Evolutionary conservation across 768 basidiomycete genomes (phyloP), one percentile per base, ranked within the genome.

Genomic region (Fomitopsis serialis): DNA sequence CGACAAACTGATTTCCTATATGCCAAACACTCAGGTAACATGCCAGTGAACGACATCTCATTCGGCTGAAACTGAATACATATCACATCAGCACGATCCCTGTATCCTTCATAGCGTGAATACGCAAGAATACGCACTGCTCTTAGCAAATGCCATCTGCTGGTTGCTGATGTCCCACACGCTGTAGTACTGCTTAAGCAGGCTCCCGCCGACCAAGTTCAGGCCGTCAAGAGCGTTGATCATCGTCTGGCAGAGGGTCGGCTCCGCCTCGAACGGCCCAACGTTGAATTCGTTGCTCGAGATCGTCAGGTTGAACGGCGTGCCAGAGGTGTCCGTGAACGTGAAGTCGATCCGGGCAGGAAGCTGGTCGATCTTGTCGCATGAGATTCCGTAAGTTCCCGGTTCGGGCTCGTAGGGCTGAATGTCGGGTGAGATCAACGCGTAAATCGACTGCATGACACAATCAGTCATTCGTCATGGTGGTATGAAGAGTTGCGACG

Each of bases 111-210:
- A n/a, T n/a, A n/a, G n/a, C n/a, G n/a, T n/a, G n/a, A n/a, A n/a
- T n/a, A n/a, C n/a, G n/a, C n/a, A n/a, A n/a, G n/a, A n/a, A n/a
- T n/a, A n/a, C n/a, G n/a, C n/a, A 32, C 11, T 32, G 11, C 29
- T 32, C 29, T 5, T 5, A 32, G 29, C 29, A 32, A 32, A 32
- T 32, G 29, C 29, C 29, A 32, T 32, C 29, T 32, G 29, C 5
- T 6, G 29, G 11, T 32, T 32, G 6, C 6, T 11, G 11, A 32
- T 32, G 11, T 32, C 29, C 29, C 29, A 32, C 11, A 32, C 29
- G 29, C 29, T 79, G 60, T 80, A 82, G 57, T 79, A 82, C 58
- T 82, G 80, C 69, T 84, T 81, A 56, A 82, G 64, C 53, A 81
- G 55, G 58, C 78, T 80, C 23, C 75, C 80, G 11, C 80, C 81